These are phyloP conservation scores for Chrysosporium queenslandicum DNA, from an alignment of 2,329 filamentous ascomycete genomes.

Conservation along the genomic window DNA sequence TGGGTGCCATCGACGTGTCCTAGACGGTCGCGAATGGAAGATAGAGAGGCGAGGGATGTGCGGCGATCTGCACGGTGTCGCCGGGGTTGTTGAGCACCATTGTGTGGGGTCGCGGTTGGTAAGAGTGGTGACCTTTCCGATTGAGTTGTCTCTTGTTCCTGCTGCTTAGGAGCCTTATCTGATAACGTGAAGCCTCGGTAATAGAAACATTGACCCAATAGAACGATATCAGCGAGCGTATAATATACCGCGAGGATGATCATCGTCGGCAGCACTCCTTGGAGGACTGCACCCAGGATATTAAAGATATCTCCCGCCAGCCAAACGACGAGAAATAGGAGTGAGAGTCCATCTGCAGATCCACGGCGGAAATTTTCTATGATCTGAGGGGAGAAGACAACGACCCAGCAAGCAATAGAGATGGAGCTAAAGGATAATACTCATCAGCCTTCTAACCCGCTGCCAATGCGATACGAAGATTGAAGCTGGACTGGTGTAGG, in stretches of 20 bases:
- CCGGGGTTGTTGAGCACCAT: constrained; percentile 2
- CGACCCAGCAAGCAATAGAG: constrained; percentile 94
- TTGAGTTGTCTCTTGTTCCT: constrained; percentile 10
- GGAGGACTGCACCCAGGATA: constrained; percentile 80
- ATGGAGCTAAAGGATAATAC: constrained; percentile 57
- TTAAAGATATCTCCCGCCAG: constrained; percentile 92
- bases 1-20: constrained; percentile 53
- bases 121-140: constrained; percentile 22
- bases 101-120: not conserved
- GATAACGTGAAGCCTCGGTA: constrained; percentile 64
- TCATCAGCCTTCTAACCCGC: no score
- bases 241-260: constrained; percentile 91
- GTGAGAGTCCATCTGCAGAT: constrained; percentile 77
- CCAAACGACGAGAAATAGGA: constrained; percentile 91
- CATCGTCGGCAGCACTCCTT: constrained; percentile 91
- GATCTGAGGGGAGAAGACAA: constrained; percentile 95
- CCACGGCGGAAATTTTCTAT: constrained; percentile 82
- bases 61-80: constrained; percentile 14
- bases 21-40: constrained; percentile 40
- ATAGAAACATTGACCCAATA: constrained; percentile 86
- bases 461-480: not conserved
- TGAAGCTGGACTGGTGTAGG: not conserved
- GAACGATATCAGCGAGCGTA: constrained; percentile 78
- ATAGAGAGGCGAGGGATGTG: constrained; percentile 18
- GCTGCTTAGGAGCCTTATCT: constrained; percentile 14